phyloP scores from a whole-genome alignment of 2,329 filamentous ascomycete genomes.

The Pseudopyrenochaeta lycopersici region DNA sequence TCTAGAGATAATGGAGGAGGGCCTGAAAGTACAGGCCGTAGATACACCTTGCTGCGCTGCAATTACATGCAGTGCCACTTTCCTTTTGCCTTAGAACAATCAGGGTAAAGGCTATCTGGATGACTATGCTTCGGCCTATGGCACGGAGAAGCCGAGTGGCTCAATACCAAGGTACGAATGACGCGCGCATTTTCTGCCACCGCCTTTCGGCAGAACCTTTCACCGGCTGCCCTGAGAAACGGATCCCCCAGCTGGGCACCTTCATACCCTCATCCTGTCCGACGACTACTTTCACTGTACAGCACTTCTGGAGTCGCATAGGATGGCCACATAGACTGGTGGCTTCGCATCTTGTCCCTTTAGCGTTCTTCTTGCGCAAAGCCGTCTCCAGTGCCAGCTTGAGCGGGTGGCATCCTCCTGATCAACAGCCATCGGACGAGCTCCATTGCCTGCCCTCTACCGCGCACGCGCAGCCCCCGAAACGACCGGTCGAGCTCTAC shows the following conservation, averaged over 20 bases:
- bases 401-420: constrained; percentile 34
- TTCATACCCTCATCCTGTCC: constrained; percentile 22
- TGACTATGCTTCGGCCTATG: too few relatives aligned
- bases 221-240: constrained; percentile 22
- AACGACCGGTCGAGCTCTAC: constrained; percentile 17
- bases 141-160: neutral
- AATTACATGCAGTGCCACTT: too few relatives aligned
- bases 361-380: constrained; percentile 22
- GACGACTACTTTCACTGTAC: constrained; percentile 5
- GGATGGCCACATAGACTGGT: constrained; percentile 23
- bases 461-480: constrained; percentile 16
- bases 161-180: constrained; percentile 1
- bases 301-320: constrained; percentile 25
- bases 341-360: constrained; percentile 17
- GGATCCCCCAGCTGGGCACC: constrained; percentile 11
- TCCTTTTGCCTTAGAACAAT: too few relatives aligned
- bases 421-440: constrained; percentile 29
- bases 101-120: too few relatives aligned
- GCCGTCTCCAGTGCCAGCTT: constrained; percentile 24
- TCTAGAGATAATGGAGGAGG: too few relatives aligned
- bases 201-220: constrained; percentile 14
- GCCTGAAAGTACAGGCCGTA: too few relatives aligned
- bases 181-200: constrained; percentile 22
- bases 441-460: constrained; percentile 21
- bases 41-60: too few relatives aligned